Conservation (phyloP, 768 basidiomycete species). For the Gyrodon lividus region DNA sequence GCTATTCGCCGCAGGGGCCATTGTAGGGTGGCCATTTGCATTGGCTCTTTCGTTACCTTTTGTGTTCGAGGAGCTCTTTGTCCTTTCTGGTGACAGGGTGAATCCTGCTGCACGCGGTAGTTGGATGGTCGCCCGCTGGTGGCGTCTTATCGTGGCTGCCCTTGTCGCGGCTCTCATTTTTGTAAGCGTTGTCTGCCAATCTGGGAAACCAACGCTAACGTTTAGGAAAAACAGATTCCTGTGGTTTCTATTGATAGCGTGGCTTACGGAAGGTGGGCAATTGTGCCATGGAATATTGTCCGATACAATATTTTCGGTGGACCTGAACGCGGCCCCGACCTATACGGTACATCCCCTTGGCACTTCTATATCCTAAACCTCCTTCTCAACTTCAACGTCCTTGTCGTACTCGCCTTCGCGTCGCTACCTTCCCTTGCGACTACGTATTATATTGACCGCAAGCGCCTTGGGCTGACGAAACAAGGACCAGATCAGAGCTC, state of each 20-base stretch:
- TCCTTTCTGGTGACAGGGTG: constrained; percentile 68
- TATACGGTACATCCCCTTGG: constrained; percentile 92
- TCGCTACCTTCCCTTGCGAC: constrained; percentile 77
- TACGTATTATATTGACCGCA: constrained; percentile 73
- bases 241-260: constrained; percentile 80
- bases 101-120: constrained; percentile 38
- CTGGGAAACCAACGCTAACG: not conserved
- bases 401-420: constrained; percentile 75
- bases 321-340: constrained; percentile 75
- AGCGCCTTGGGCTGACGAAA: constrained; percentile 61
- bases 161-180: constrained; percentile 58
- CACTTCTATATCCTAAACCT: constrained; percentile 87
- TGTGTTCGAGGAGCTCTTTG: constrained; percentile 84
- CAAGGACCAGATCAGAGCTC: constrained; percentile 63
- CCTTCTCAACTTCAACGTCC: constrained; percentile 90
- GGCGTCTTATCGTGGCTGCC: constrained; percentile 52
- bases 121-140: constrained; percentile 67
- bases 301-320: constrained; percentile 90
- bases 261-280: constrained; percentile 74
- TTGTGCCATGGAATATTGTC: constrained; percentile 93
- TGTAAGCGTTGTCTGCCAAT: constrained; percentile 39
- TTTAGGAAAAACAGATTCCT: constrained; percentile 61
- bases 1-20: constrained; percentile 74
- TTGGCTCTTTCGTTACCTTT: constrained; percentile 86
- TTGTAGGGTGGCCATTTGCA: constrained; percentile 98